Base-by-base conservation (phyloP, 495 filamentous ascomycete genomes). In the Trichoderma erinaceum region DNA sequence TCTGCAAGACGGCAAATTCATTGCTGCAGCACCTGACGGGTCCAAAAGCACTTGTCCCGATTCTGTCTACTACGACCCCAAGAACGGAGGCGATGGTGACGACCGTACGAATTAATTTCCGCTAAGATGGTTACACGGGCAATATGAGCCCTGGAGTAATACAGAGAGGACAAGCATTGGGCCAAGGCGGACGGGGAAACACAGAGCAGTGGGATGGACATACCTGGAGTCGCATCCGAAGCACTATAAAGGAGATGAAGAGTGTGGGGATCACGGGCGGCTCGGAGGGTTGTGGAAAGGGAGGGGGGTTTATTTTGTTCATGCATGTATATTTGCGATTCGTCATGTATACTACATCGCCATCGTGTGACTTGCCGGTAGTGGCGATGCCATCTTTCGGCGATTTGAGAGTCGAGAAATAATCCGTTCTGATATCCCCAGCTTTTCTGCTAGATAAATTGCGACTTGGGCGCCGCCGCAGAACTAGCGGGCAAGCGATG, bases 1-100 rank as follows among this genome's bases (percentile, higher is more conserved):
- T 48, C 76, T 93, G 21, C 88, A 90, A 72, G 87, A 80, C 3
- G 92, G 91, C 18, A 74, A 83, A 43, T 94, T 93, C 75, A 79
- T 90, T 41, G 75, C 89, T 4, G 21, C 35, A 15, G n/a, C 32
- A 12, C 63, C 63, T 12, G 63, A 41, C 41, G 63, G 63, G 13
- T 61, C 72, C 16, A 67, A 61, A 16, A 61, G 52, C 27, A 61
- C 23, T n/a, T 61, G 52, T 29, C 52, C 52, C 12, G 52, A 61
- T 23, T 29, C 52, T 23, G 52, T 61, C 27, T 61, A 61, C 23
- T 61, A 61, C 52, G 52, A 65, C 27, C 73, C 73, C 12, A 70
- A 73, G 27, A 73, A 69, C n/a, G 61, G 67, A 8, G 70, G 68
- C 41, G 68, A 66, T 12, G 70, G 67, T 32, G 10, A n/a, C 48